phyloP scores from a whole-genome alignment of 202 grass and related monocot genomes.

The Hordeum pubiflorum region DNA sequence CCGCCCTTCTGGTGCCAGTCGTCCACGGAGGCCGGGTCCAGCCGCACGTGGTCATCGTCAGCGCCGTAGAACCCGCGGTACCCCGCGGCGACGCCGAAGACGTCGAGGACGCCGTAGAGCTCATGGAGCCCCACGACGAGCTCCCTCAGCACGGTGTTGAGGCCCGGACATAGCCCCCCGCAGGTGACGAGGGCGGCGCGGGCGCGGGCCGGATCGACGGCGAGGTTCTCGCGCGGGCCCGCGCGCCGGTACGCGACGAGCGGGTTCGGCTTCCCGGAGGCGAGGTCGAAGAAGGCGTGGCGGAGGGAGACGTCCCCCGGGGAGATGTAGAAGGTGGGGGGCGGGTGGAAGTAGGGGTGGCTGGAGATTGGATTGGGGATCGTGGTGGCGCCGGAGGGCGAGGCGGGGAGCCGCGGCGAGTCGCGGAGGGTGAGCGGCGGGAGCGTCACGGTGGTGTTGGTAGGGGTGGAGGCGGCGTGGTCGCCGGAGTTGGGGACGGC shows the following conservation, averaged over 20 bases:
- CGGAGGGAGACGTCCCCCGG: constrained; percentile 58
- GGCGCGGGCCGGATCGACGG: constrained; percentile 44
- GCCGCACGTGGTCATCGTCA: constrained; percentile 44
- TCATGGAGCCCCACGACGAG: constrained; percentile 65
- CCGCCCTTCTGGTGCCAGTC: constrained; percentile 88
- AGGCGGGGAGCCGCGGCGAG: constrained; percentile 30
- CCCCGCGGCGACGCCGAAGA: constrained; percentile 66
- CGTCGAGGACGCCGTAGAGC: constrained; percentile 73
- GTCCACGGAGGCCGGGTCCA: constrained; percentile 48
- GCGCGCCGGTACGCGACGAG: constrained; percentile 69
- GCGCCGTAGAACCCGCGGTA: constrained; percentile 75
- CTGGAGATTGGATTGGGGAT: constrained; percentile 57
- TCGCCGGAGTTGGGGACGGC: neutral
- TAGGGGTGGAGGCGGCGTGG: neutral
- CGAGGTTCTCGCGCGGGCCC: constrained; percentile 43
- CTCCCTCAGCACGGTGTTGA: constrained; percentile 88
- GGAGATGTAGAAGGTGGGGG: constrained; percentile 70
- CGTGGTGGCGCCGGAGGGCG: neutral
- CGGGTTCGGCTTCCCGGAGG: constrained; percentile 12
- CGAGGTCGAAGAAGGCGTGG: constrained; percentile 70
- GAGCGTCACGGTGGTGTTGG: constrained; percentile 30
- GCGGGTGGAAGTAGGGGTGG: constrained; percentile 49
- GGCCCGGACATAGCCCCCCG: constrained; percentile 73
- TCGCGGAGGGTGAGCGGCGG: constrained; percentile 43
- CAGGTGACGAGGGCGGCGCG: constrained; percentile 77